A percentile compares a stretch with the other conserved stretches of the same genome.
These are phyloP conservation scores for Monosporascus sp. DNA, from an alignment of 2,329 filamentous ascomycete genomes.

Conservation along the genomic window DNA sequence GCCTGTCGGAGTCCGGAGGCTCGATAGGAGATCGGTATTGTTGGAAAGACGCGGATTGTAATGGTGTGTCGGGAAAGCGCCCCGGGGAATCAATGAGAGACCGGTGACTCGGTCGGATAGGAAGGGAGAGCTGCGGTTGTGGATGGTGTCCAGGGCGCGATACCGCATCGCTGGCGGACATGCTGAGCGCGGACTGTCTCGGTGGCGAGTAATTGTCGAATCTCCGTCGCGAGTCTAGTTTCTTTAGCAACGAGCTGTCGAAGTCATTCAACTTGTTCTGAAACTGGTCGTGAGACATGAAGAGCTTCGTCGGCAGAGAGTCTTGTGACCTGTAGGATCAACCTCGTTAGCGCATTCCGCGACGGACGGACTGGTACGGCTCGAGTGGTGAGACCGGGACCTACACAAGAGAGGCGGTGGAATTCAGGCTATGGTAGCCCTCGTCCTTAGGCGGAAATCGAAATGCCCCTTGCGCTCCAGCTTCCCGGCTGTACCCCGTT, in stretches of 20 bases:
- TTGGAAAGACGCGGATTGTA: conserved; percentile 42
- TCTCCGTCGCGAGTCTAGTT: conserved; percentile 43
- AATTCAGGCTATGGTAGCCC: conserved; percentile 28
- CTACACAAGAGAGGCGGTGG: conserved; percentile 23
- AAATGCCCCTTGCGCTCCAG: conserved; percentile 11
- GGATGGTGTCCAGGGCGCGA: conserved; percentile 32
- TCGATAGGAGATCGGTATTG: conserved; percentile 42
- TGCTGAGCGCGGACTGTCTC: conserved; percentile 36
- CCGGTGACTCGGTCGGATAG: conserved; percentile 36
- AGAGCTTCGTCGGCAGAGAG: conserved; percentile 37
- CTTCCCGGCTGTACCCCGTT: conserved; percentile 13
- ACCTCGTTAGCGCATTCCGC: conserved; percentile 9
- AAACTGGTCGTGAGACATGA: conserved; percentile 44
- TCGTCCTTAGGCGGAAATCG: conserved; percentile 23
- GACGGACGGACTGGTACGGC: background rate
- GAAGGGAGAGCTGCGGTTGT: conserved; percentile 38
- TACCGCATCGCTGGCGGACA: conserved; percentile 34
- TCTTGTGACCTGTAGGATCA: conserved; percentile 34
- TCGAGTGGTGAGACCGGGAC: conserved; percentile 1
- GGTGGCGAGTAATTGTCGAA: conserved; percentile 41
- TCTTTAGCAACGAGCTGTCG: conserved; percentile 48
- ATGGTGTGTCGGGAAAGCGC: conserved; percentile 39
- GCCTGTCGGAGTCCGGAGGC: conserved; percentile 40
- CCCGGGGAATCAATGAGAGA: conserved; percentile 38
- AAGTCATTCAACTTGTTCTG: conserved; percentile 39